Base-by-base conservation (phyloP, 2,329 filamentous ascomycete genomes). In the Aspergillus arachidicola region DNA sequence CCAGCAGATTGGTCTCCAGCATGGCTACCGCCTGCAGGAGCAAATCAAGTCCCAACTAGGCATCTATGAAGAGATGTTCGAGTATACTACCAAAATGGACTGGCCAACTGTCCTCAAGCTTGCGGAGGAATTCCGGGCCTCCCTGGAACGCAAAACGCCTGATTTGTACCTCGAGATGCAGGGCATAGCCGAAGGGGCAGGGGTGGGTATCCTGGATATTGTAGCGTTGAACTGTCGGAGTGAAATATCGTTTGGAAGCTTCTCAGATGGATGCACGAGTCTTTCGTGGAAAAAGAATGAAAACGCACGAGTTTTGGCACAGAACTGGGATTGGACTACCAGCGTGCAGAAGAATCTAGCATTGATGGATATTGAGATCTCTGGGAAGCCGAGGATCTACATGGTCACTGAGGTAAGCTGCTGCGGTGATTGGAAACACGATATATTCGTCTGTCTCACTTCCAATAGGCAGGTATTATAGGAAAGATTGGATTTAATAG, bases 401-500 rank as follows among this genome's bases (percentile, higher is more conserved):
- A 85, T 86, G 79, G 77, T 87, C 60, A 86, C 84, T 1, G 85
- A 87, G 71, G 73, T 74, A 36, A 63, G 64, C 55, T 41, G 6
- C 5, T 50, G 21, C 2, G 19, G n/a, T 3, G 10, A 7, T 19
- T 11, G 16, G 12, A 56, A 23, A 2, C 6, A 2, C 4, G 21
- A 16, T 46, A 3, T 30, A 3, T 19, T 16, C 38, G 9, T 36
- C 23, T 26, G 30, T 41, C 28, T 62, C 6, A 59, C 19, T 5
- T 12, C 2, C 16, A 1, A 2, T 28, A 75, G 73, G 85, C 83
- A 5, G 85, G 85, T 10, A 80, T 87, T 23, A 82, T 90, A 38
- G 87, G 87, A 16, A 91, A 91, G 73, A 89, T 90, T 26, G 88
- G 88, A 0, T 79, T 90, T 67, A 91, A 91, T 69, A 78, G 76